Conservation (phyloP, 441 rosid species). For the Rhodomyrtus psidioides region DNA sequence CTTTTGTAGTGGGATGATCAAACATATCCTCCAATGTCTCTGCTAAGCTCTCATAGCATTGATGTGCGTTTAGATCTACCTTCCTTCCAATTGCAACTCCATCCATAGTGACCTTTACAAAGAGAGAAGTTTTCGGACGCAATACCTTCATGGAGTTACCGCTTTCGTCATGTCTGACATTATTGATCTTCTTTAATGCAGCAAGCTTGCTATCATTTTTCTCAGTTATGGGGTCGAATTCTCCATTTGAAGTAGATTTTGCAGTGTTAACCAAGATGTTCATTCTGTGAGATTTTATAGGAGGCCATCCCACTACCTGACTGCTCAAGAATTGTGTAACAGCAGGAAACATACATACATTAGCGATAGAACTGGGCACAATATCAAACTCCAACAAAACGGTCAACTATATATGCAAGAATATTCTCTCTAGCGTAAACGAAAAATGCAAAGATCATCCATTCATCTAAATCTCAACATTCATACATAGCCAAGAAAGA, state of each 20-base stretch:
- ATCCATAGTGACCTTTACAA: conserved; percentile 93
- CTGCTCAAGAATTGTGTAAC: conserved; percentile 25
- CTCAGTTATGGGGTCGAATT: conserved; percentile 27
- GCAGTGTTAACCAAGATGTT: conserved; percentile 66
- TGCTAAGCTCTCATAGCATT: conserved; percentile 65
- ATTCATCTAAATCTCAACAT: not conserved
- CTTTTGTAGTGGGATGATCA: conserved; percentile 25
- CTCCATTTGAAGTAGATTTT: conserved; percentile 45
- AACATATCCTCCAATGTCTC: conserved; percentile 73
- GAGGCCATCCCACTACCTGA: conserved; percentile 98
- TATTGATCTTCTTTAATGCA: conserved; percentile 12
- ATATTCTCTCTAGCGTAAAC: not conserved
- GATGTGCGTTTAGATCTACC: conserved; percentile 62
- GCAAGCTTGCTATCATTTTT: conserved; percentile 22
- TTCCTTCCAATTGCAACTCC: conserved; percentile 88
- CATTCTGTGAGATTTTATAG: conserved; percentile 71
- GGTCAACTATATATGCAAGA: not conserved
- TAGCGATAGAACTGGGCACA: not conserved
- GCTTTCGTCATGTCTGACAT: conserved; percentile 9
- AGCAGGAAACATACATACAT: not conserved
- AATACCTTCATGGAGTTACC: conserved; percentile 14
- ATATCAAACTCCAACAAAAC: not conserved
- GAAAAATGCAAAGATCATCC: not conserved
- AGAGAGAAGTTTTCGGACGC: conserved; percentile 32
- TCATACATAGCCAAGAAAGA: not conserved